These are phyloP conservation scores for Casaregolazyma suthepensis DNA, from an alignment of 1,139 yeast genomes.

Conservation along the genomic window DNA sequence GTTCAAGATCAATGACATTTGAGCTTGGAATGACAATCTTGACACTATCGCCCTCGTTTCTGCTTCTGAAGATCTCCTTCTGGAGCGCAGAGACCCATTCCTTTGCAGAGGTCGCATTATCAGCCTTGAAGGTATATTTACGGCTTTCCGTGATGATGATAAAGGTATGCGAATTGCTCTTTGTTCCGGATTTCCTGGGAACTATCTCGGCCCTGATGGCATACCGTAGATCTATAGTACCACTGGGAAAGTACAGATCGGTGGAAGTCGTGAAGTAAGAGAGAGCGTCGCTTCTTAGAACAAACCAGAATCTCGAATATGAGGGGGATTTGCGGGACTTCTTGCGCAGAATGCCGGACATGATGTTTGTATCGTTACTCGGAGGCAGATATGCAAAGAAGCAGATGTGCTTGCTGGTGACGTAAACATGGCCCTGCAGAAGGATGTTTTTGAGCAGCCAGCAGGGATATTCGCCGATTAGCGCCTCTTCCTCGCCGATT, in stretches of 20 bases:
- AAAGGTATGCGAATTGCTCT: conserved; percentile 25
- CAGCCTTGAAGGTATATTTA: conserved; percentile 64
- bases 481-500: conserved; percentile 22
- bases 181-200: conserved; percentile 22
- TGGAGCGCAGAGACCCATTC: conserved; percentile 75
- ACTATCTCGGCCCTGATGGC: conserved; percentile 56
- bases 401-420: conserved; percentile 58
- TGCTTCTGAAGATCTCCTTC: conserved; percentile 67
- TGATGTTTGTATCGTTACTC: conserved; percentile 36
- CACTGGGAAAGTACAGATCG: conserved; percentile 73
- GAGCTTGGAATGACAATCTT: conserved; percentile 69
- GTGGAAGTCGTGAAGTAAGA: conserved; percentile 66
- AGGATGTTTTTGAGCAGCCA: conserved; percentile 82
- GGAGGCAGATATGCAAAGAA: conserved; percentile 79
- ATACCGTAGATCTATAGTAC: conserved; percentile 64
- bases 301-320: conserved; percentile 62
- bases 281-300: conserved; percentile 62
- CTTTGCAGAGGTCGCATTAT: conserved; percentile 63
- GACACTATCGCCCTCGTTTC: conserved; percentile 67
- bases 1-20: conserved; percentile 58
- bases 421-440: conserved; percentile 75
- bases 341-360: conserved; percentile 42
- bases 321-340: conserved; percentile 25
- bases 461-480: conserved; percentile 47
- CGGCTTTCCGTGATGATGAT: conserved; percentile 46